Evolutionary conservation across 208 protist genomes (phyloP).

Genomic region (Trypanosoma brucei): DNA sequence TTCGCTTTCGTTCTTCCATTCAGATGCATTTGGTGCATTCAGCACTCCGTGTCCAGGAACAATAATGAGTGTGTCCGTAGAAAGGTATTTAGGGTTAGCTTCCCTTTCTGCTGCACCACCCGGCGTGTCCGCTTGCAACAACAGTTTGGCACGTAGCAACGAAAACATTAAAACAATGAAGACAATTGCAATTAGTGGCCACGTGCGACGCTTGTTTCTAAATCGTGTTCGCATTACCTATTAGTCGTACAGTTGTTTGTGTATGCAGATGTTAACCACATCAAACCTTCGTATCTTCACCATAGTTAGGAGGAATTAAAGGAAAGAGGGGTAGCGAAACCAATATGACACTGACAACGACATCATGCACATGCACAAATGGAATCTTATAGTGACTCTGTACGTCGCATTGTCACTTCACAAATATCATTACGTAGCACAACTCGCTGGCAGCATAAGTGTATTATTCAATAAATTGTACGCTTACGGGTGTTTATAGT

Average conservation of each 20-base stretch:
- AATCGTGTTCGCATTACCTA: no score
- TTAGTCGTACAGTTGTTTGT: no score
- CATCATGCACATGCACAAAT: no score
- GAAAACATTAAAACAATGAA: constrained; percentile 1
- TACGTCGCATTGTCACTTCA: background rate
- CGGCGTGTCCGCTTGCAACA: background rate
- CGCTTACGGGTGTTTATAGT: constrained; percentile 13
- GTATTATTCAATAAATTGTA: constrained; percentile 1
- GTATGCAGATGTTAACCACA: no score
- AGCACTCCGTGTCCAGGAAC: constrained; percentile 39
- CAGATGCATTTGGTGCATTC: constrained; percentile 1
- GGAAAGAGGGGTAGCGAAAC: no score
- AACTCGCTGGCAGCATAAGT: background rate
- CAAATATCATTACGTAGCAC: background rate
- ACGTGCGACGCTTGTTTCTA: no score
- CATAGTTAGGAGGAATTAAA: no score
- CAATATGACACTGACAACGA: no score
- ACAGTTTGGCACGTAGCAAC: background rate
- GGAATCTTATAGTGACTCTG: no score
- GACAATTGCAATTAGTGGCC: no score
- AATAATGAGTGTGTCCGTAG: constrained; percentile 27
- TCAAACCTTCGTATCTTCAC: no score
- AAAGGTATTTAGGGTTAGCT: constrained; percentile 6
- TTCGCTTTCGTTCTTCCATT: constrained; percentile 16
- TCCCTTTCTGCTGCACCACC: no score